phyloP scores from a whole-genome alignment of 331 rosid species.

The Acacia concinna region DNA sequence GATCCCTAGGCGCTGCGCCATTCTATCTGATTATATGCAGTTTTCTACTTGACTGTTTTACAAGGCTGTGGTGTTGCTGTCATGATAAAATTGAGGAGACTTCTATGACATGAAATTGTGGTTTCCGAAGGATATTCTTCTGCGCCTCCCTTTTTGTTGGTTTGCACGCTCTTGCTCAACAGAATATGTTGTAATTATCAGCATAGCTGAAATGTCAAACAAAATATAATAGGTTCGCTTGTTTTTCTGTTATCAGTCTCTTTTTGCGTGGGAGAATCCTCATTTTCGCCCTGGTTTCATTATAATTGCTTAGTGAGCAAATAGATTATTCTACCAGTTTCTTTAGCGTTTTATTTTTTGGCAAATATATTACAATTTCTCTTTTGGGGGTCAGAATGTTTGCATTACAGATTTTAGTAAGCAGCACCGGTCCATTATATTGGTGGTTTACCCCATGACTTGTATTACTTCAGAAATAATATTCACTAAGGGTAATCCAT shows the following conservation, averaged over 20 bases:
- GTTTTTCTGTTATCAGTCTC: neutral
- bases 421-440: neutral
- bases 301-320: neutral
- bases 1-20: neutral
- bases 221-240: neutral
- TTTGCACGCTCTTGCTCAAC: neutral
- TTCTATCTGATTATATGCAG: neutral
- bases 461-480: neutral
- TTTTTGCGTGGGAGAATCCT: neutral
- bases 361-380: neutral
- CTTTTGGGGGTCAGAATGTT: neutral
- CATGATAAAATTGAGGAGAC: neutral
- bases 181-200: neutral
- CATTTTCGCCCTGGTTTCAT: neutral
- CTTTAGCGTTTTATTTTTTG: neutral
- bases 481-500: neutral
- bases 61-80: constrained; percentile 23
- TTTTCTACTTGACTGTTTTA: neutral
- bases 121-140: neutral
- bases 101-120: neutral
- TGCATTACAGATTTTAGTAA: neutral
- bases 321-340: neutral
- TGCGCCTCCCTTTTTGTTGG: neutral
- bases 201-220: neutral
- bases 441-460: neutral